Percentiles rank a stretch among this genome's conserved stretches.
phyloP scores from a whole-genome alignment of 495 filamentous ascomycete species.

The Margaritispora aquatica region DNA sequence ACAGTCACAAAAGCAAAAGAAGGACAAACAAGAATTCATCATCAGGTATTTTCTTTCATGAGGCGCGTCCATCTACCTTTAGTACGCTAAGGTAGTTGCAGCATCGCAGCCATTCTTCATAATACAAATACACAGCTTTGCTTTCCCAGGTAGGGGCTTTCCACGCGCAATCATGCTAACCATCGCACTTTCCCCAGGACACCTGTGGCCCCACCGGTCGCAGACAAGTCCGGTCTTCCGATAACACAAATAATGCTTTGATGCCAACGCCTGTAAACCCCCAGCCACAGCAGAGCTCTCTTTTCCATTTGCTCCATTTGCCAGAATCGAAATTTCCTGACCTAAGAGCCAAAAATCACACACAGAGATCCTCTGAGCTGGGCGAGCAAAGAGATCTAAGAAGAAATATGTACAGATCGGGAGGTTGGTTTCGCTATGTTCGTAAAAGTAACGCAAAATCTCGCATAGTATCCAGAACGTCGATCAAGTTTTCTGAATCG shows the following conservation, averaged over 20 bases:
- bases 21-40: background rate
- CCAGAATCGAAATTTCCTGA: background rate
- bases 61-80: background rate
- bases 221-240: background rate
- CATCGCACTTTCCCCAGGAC: background rate
- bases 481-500: background rate
- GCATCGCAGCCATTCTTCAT: background rate
- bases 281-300: background rate
- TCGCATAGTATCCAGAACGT: background rate
- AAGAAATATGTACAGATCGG: slow-evolving; percentile 20
- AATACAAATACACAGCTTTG: background rate
- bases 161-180: background rate
- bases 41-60: background rate
- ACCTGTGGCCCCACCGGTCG: too few species aligned
- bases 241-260: background rate
- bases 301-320: background rate
- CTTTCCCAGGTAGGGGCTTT: background rate
- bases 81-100: too few species aligned
- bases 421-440: background rate
- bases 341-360: background rate
- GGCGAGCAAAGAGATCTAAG: slow-evolving; percentile 11
- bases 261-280: background rate
- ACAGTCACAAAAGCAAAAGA: background rate
- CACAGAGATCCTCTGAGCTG: background rate
- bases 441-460: background rate